Percentiles rank a stretch among this genome's conserved stretches.
These are phyloP conservation scores for Rhynchosporium graminicola DNA, from an alignment of 2,329 filamentous ascomycete species.

Conservation along the genomic window DNA sequence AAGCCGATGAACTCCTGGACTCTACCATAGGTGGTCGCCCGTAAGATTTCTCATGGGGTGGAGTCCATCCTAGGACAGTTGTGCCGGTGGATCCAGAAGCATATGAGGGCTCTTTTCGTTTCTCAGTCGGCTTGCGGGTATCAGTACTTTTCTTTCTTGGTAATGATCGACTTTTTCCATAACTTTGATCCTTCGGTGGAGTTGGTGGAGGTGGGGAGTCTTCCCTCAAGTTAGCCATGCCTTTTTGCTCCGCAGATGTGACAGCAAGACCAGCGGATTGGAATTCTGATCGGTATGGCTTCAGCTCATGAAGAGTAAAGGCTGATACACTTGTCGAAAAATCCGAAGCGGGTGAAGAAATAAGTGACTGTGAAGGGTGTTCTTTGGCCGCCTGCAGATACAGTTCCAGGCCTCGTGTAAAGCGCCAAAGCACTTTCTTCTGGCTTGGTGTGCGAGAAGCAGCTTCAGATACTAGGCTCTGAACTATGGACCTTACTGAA, in stretches of 20 bases:
- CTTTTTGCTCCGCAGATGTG: constrained; percentile 51
- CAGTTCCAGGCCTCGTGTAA: constrained; percentile 46
- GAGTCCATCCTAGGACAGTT: constrained; percentile 27
- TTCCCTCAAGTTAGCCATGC: constrained; percentile 17
- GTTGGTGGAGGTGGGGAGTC: constrained; percentile 21
- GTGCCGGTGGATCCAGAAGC: constrained; percentile 31
- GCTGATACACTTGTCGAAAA: constrained; percentile 43
- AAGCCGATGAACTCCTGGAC: constrained; percentile 7
- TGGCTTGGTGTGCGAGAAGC: constrained; percentile 49
- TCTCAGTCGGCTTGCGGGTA: constrained; percentile 9
- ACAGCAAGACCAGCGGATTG: constrained; percentile 56
- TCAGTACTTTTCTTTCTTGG: constrained; percentile 10
- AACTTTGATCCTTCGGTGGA: constrained; percentile 27
- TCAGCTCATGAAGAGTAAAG: constrained; percentile 53
- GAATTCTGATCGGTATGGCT: constrained; percentile 57
- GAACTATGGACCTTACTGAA: constrained; percentile 28
- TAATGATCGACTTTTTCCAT: constrained; percentile 9
- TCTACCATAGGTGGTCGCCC: constrained; percentile 8
- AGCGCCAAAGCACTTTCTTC: constrained; percentile 45
- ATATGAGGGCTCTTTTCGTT: constrained; percentile 24
- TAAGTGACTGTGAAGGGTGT: constrained; percentile 43
- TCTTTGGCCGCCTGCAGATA: constrained; percentile 45
- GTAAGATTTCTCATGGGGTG: constrained; percentile 28
- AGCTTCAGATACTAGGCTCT: constrained; percentile 27
- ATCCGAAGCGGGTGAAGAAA: constrained; percentile 29